Conservation (phyloP, 2,329 filamentous ascomycete species). For the Sclerotinia glacialis region DNA sequence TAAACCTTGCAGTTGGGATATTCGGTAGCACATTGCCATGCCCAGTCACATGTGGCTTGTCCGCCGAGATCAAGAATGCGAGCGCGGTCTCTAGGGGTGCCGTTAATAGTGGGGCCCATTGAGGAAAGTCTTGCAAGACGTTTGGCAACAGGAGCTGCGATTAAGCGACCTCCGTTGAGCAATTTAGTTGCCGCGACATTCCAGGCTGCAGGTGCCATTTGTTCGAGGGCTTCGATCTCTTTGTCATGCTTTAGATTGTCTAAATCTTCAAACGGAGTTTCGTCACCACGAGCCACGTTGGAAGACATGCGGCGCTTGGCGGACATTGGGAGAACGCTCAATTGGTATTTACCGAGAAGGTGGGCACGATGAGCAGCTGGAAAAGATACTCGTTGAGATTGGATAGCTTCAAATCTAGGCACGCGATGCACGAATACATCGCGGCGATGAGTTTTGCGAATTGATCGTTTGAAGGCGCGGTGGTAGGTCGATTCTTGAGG, state of each 20-base stretch:
- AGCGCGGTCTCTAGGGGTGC: slow-evolving; percentile 51
- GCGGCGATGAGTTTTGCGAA: slow-evolving; percentile 60
- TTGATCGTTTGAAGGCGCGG: slow-evolving; percentile 76
- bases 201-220: slow-evolving; percentile 62
- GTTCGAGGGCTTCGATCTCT: slow-evolving; percentile 74
- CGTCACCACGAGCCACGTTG: slow-evolving; percentile 72
- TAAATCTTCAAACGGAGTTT: slow-evolving; percentile 59
- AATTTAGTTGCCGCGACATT: slow-evolving; percentile 59
- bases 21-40: slow-evolving; percentile 85
- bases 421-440: slow-evolving; percentile 86
- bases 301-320: slow-evolving; percentile 68
- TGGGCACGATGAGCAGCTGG: slow-evolving; percentile 72
- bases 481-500: slow-evolving; percentile 78
- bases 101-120: slow-evolving; percentile 46
- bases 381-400: slow-evolving; percentile 75
- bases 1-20: slow-evolving; percentile 84
- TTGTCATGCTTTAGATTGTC: slow-evolving; percentile 66
- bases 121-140: slow-evolving; percentile 55
- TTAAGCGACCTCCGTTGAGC: slow-evolving; percentile 62
- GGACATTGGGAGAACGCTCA: slow-evolving; percentile 65
- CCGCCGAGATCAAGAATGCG: slow-evolving; percentile 85
- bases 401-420: slow-evolving; percentile 82
- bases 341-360: slow-evolving; percentile 79
- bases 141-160: slow-evolving; percentile 62
- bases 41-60: slow-evolving; percentile 86